Percentiles rank a stretch among this genome's conserved stretches.
These are phyloP conservation scores for Cercis canadensis DNA, from an alignment of 306 rosid genomes.

Conservation along the genomic window DNA sequence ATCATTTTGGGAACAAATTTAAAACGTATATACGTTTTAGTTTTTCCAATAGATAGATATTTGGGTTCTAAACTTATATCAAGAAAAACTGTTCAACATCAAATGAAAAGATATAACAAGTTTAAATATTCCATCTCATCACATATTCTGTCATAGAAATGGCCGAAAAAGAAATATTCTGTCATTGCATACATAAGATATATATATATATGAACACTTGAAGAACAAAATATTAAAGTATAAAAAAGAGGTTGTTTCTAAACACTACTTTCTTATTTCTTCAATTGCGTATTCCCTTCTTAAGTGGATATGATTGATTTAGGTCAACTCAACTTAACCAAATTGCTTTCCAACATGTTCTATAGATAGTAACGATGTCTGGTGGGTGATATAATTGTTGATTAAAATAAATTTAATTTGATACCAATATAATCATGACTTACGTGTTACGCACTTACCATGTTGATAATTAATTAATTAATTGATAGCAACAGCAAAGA, in stretches of 20 bases:
- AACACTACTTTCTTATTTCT: background rate
- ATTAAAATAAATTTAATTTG: slow-evolving; percentile 30
- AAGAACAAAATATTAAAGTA: background rate
- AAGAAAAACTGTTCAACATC: too few relatives aligned
- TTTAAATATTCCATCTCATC: too few relatives aligned
- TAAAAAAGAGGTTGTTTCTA: background rate
- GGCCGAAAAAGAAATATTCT: too few relatives aligned
- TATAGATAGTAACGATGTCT: slow-evolving; percentile 20
- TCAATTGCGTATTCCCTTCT: background rate
- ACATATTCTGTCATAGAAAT: too few relatives aligned
- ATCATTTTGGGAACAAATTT: too few relatives aligned
- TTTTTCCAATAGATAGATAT: too few relatives aligned
- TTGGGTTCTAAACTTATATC: too few relatives aligned
- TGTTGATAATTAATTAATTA: slow-evolving; percentile 11
- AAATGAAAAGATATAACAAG: too few relatives aligned
- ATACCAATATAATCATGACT: slow-evolving; percentile 40
- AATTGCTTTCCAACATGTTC: slow-evolving; percentile 31
- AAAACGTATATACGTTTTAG: too few relatives aligned
- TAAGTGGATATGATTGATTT: slow-evolving; percentile 2
- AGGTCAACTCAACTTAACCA: slow-evolving; percentile 39
- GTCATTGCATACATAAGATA: background rate
- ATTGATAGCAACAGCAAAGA: background rate
- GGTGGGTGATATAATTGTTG: slow-evolving; percentile 31
- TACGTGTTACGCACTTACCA: slow-evolving; percentile 43
- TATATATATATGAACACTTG: background rate